These are phyloP conservation scores for Conoideocrella luteorostrata DNA, from an alignment of 2,329 filamentous ascomycete species.

Conservation along the genomic window DNA sequence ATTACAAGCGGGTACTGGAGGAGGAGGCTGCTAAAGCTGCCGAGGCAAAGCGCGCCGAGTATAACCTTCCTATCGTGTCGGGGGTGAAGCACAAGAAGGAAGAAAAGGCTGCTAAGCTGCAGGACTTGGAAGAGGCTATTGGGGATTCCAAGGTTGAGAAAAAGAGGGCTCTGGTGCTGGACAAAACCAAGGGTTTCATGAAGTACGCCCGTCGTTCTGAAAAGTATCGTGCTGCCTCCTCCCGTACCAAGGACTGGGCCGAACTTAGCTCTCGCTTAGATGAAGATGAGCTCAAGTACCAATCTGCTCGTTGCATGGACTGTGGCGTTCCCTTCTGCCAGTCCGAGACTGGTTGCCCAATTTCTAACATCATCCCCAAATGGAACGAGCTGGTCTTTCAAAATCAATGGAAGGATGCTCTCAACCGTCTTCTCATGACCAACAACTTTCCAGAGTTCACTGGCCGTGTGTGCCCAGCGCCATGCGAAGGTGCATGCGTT, in stretches of 20 bases:
- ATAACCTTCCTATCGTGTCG: constrained; percentile 70
- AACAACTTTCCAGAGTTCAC: constrained; percentile 99
- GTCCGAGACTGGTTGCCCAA: constrained; percentile 90
- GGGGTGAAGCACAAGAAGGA: constrained; percentile 58
- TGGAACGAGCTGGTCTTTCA: constrained; percentile 81
- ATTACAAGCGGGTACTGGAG: constrained; percentile 88
- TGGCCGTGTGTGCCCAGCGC: constrained; percentile 91
- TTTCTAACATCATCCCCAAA: constrained; percentile 96
- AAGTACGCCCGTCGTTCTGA: constrained; percentile 89
- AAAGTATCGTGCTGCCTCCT: constrained; percentile 83
- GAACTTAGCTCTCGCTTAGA: constrained; percentile 82
- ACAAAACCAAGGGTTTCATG: constrained; percentile 98
- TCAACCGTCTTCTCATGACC: constrained; percentile 88
- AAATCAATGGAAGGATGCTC: constrained; percentile 81
- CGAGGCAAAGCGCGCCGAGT: constrained; percentile 77
- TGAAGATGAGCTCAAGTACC: constrained; percentile 94
- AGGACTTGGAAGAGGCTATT: constrained; percentile 88
- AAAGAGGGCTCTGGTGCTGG: constrained; percentile 84
- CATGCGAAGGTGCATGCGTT: constrained; percentile 93
- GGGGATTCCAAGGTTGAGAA: constrained; percentile 80
- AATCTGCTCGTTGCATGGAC: constrained; percentile 96
- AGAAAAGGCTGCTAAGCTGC: constrained; percentile 62
- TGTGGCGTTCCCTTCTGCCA: constrained; percentile 98
- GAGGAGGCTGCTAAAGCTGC: constrained; percentile 83
- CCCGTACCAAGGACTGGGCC: constrained; percentile 85